These are phyloP conservation scores for Groenewaldozyma auringiensis DNA, from an alignment of 1,139 yeast genomes.

Conservation along the genomic window DNA sequence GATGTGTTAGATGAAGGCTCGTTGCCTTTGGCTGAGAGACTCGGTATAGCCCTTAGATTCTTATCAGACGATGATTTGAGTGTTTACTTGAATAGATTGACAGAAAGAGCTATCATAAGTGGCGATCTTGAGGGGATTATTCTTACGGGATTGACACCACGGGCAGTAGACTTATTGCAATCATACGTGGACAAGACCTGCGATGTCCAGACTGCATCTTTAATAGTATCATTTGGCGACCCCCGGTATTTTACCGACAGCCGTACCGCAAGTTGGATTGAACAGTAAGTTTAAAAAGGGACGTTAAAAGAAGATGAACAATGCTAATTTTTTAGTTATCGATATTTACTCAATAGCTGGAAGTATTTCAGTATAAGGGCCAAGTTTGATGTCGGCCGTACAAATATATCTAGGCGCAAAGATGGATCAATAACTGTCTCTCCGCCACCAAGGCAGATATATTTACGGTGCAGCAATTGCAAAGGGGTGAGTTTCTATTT, in stretches of 20 bases:
- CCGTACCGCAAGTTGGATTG: slow-evolving; percentile 71
- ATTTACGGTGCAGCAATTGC: slow-evolving; percentile 73
- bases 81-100: slow-evolving; percentile 52
- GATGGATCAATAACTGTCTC: slow-evolving; percentile 43
- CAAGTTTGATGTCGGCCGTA: slow-evolving; percentile 71
- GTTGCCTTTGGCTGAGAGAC: slow-evolving; percentile 75
- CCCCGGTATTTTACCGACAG: slow-evolving; percentile 71
- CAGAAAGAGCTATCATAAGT: slow-evolving; percentile 58
- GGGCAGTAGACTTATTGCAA: slow-evolving; percentile 74
- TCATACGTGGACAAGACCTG: slow-evolving; percentile 83
- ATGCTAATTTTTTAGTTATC: slow-evolving; percentile 34
- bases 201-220: slow-evolving; percentile 88
- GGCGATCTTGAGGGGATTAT: slow-evolving; percentile 92
- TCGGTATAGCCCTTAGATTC: slow-evolving; percentile 85
- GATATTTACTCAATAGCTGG: slow-evolving; percentile 79
- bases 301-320: not conserved
- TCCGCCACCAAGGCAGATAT: slow-evolving; percentile 66
- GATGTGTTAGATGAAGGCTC: slow-evolving; percentile 89
- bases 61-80: slow-evolving; percentile 62
- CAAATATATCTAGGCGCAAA: slow-evolving; percentile 51
- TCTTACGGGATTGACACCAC: slow-evolving; percentile 80
- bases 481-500: slow-evolving; percentile 38
- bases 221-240: slow-evolving; percentile 70
- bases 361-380: slow-evolving; percentile 70
- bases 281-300: slow-evolving; percentile 28